These are phyloP conservation scores for Dactylonectria estremocensis DNA, from an alignment of 2,329 filamentous ascomycete genomes.

Conservation along the genomic window DNA sequence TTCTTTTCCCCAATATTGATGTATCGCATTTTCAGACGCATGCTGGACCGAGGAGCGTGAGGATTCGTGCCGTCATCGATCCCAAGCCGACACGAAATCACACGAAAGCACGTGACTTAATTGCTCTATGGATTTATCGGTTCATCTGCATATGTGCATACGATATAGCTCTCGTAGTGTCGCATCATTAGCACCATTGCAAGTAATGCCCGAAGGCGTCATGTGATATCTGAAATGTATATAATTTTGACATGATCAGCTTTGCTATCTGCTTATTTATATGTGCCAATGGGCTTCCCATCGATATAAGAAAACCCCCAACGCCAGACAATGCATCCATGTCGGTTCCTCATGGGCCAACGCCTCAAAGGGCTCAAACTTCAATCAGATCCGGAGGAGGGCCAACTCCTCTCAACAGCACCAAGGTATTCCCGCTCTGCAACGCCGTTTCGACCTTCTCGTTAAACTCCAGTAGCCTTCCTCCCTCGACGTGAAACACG, in stretches of 20 bases:
- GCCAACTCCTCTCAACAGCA: constrained; percentile 88
- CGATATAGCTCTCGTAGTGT: background rate
- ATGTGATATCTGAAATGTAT: background rate
- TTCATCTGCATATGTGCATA: background rate
- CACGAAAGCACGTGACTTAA: constrained; percentile 41
- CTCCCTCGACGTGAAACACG: constrained; percentile 94
- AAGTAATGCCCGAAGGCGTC: background rate
- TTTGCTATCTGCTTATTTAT: background rate
- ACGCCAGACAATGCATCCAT: constrained; percentile 41
- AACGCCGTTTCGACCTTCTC: constrained; percentile 85
- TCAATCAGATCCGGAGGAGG: constrained; percentile 83
- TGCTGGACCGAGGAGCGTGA: background rate
- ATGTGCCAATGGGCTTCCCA: background rate
- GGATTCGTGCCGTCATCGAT: constrained; percentile 27
- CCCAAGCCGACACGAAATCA: constrained; percentile 36
- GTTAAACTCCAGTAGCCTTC: constrained; percentile 86
- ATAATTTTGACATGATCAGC: background rate
- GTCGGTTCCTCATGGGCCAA: constrained; percentile 11
- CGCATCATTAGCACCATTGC: background rate
- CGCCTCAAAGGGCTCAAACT: constrained; percentile 27
- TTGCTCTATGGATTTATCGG: constrained; percentile 10
- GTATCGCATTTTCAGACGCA: constrained; percentile 31
- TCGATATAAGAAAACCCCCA: constrained; percentile 24
- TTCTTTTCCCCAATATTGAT: constrained; percentile 52
- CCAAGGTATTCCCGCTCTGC: constrained; percentile 89